Evolutionary conservation across 768 basidiomycete genomes (phyloP), one percentile per base, ranked within the genome.

Genomic region (Tricholoma terreum): DNA sequence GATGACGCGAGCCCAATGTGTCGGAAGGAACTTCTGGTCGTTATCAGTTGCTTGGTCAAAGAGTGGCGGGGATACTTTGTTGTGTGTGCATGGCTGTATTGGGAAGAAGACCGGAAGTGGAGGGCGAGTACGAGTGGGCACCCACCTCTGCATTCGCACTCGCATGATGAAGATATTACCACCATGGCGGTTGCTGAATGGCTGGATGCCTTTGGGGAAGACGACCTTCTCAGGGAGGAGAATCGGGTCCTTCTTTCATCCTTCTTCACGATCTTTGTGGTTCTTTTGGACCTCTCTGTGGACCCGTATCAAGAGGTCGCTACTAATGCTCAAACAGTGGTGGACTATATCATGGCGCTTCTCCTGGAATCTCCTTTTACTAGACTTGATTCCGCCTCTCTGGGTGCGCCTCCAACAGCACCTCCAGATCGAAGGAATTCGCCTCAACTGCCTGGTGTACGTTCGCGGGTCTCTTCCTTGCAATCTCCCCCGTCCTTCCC

Each of bases 51-150:
- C 65, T 77, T 98, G 19, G 94, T 95, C 35, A 90, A 94, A 70
- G 96, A 98, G 70, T 98, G 95, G 92, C 78, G 94, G 55, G 97
- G 96, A 6, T 92, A 92, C 76, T 94, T 98, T 64, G 92, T 96
- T 49, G 85, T 94, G 36, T 97, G 96, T 60, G 94, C 96, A 1
- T 98, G 96, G 95, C 75, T 93, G 8, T 95, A 97, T 68, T 92
- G 92, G 86, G 94, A 97, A 67, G 92, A 95, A 69, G 91, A 96
- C 63, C 74, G 86, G 50, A 82, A 79, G 57, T 85, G 87, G 83
- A 73, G 80, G 65, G 61, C 74, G 53, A 66, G 78, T 63, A 62
- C 70, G 14, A 71, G 56, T 63, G 69, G 70, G 12, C 69, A 73
- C 45, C 68, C 70, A 54, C 67, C 67, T 49, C 68, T 70, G 52